Evolutionary conservation across 2,329 filamentous ascomycete genomes (phyloP).

Genomic region (Nemania serpens): DNA sequence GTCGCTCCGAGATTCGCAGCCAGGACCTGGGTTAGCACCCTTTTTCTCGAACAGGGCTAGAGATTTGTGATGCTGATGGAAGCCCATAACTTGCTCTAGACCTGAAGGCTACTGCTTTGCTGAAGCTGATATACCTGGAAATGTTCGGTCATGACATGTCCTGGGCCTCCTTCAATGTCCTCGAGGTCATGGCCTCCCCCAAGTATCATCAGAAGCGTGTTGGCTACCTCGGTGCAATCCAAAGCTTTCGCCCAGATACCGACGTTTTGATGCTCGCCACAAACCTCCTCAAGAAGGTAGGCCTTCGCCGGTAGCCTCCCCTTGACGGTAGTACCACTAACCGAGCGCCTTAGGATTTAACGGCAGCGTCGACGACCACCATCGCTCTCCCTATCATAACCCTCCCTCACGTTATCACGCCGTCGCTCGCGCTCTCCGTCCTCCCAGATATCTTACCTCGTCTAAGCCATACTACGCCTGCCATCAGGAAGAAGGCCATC

Average conservation of each 20-base stretch:
- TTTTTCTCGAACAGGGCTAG: constrained; percentile 3
- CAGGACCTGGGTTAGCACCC: constrained; percentile 83
- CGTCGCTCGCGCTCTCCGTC: constrained; percentile 87
- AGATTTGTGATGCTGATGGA: constrained; percentile 6
- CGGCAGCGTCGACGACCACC: constrained; percentile 71
- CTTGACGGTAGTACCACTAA: constrained; percentile 1
- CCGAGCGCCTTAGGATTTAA: constrained; percentile 64
- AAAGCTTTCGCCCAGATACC: constrained; percentile 93
- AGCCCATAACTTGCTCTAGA: constrained; percentile 55
- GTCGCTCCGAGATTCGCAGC: constrained; percentile 85
- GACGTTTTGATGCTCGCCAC: constrained; percentile 98
- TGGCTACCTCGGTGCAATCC: constrained; percentile 91
- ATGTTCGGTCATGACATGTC: constrained; percentile 99
- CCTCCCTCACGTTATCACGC: constrained; percentile 92
- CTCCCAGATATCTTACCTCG: constrained; percentile 85
- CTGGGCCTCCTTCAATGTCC: constrained; percentile 96
- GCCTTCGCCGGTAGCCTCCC: background rate
- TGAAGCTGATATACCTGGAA: constrained; percentile 96
- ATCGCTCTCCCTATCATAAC: constrained; percentile 87
- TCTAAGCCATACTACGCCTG: constrained; percentile 81
- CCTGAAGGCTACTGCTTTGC: constrained; percentile 90
- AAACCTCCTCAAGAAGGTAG: constrained; percentile 90
- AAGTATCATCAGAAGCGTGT: constrained; percentile 96
- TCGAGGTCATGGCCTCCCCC: constrained; percentile 96
- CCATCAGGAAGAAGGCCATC: constrained; percentile 92